Evolutionary conservation across 768 basidiomycete genomes (phyloP).

Genomic region (Fomitopsis serialis): DNA sequence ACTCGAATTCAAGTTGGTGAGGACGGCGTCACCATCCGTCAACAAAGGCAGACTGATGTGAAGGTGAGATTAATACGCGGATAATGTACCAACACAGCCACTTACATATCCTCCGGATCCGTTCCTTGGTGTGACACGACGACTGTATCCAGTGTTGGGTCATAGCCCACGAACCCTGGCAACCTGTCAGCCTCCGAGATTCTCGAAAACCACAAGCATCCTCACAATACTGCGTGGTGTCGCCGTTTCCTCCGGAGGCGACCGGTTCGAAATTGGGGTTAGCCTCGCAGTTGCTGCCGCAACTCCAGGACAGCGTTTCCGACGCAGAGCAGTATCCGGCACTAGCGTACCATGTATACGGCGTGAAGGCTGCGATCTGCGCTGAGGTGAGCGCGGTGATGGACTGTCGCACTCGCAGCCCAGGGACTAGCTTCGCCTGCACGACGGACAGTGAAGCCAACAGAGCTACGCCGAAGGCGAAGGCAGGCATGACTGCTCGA

Average conservation of each 20-base stretch:
- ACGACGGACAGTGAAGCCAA: constrained; percentile 4
- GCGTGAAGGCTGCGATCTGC: constrained; percentile 21
- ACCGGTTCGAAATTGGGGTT: constrained; percentile 42
- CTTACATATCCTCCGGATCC: constrained; percentile 27
- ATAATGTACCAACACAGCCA: neutral
- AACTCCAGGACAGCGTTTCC: constrained; percentile 22
- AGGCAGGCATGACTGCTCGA: neutral
- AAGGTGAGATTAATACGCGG: neutral
- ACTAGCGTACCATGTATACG: constrained; percentile 26
- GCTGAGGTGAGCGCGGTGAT: constrained; percentile 18
- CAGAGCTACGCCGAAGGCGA: constrained; percentile 2
- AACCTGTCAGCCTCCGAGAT: neutral
- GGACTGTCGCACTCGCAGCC: constrained; percentile 8
- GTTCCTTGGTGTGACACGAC: constrained; percentile 37
- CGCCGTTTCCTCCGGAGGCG: constrained; percentile 44
- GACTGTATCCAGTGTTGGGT: constrained; percentile 31
- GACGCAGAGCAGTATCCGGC: constrained; percentile 26
- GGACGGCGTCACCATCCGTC: constrained; percentile 39
- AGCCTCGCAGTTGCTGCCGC: constrained; percentile 36
- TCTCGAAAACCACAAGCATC: neutral
- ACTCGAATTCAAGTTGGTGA: constrained; percentile 26
- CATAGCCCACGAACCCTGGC: constrained; percentile 50
- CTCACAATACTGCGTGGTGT: constrained; percentile 33
- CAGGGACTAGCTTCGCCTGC: constrained; percentile 3
- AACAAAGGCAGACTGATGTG: constrained; percentile 27